Evolutionary conservation across 2,329 filamentous ascomycete species (phyloP).

Genomic region (Fusarium sp.): DNA sequence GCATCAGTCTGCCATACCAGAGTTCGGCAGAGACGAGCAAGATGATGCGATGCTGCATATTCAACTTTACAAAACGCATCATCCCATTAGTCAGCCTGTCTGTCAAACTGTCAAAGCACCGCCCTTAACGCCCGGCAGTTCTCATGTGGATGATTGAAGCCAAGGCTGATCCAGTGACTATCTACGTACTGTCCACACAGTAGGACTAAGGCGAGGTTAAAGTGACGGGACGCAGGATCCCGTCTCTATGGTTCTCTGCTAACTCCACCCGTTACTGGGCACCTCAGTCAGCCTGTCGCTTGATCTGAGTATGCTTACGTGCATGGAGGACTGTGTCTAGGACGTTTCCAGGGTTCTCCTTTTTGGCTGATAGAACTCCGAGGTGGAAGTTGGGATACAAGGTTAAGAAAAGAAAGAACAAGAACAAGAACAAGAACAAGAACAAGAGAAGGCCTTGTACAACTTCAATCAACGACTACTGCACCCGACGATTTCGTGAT

Average conservation of each 20-base stretch:
- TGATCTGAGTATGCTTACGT: background rate
- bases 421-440: too few species aligned
- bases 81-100: background rate
- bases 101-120: background rate
- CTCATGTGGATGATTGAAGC: slow-evolving; percentile 7
- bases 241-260: slow-evolving; percentile 19
- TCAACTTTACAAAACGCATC: slow-evolving; percentile 6
- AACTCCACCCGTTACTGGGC: slow-evolving; percentile 18
- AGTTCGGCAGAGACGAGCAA: background rate
- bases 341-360: background rate
- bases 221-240: slow-evolving; percentile 28
- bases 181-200: slow-evolving; percentile 19
- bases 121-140: slow-evolving; percentile 24
- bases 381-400: background rate
- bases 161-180: slow-evolving; percentile 32
- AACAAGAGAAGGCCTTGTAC: too few species aligned
- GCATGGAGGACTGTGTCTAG: background rate
- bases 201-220: slow-evolving; percentile 4
- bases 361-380: background rate
- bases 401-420: too few species aligned
- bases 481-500: slow-evolving; percentile 19
- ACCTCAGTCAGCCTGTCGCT: slow-evolving; percentile 15
- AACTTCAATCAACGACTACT: too few species aligned
- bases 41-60: slow-evolving; percentile 5
- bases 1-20: slow-evolving; percentile 17